Evolutionary conservation across 78 protist genomes (phyloP), one percentile per base, ranked within the genome.

Genomic region (Ministeria vibrans): DNA sequence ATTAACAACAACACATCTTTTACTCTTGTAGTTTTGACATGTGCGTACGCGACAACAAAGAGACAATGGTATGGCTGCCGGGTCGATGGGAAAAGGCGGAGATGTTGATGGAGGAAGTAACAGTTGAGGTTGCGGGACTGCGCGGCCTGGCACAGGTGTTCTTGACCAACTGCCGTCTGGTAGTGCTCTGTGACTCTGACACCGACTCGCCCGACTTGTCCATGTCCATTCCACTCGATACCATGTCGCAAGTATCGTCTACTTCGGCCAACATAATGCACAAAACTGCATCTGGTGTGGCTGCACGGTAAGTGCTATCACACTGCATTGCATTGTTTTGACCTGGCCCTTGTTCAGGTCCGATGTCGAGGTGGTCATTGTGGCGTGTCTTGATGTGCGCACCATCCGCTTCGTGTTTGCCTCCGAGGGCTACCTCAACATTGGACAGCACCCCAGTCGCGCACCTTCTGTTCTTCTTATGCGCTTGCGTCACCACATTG

Each of bases 91-190:
- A 68, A 3, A 41, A 2, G 49, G 46, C 41, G 49, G 49, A 41
- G 74, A 15, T 36, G 43, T 36, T 27, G 27, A 46, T 39, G 43
- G 25, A 36, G 32, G 74, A 68, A 4, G 74, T 68, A 18, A 23
- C 41, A 2, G 15, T 41, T 1, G 74, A 68, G 1, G 3, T 68
- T 41, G 71, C 43, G 2, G 71, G 71, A 1, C 18, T 20, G 13
- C 34, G 71, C 6, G 1, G 9, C 3, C 9, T 32, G 71, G 74
- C 36, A 18, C 74, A 25, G 1, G 46, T 68, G 43, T 36, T 4
- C 28, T 27, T 68, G 74, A 68, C 74, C 2, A 68, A 36, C 74
- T 68, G 13, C 41, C 74, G 74, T 28, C 74, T 39, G 43, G 18
- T 68, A 27, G 30, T 68, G 36, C 36, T 59, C 34, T 4, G 22